Conservation (phyloP, 2,329 filamentous ascomycete genomes). For the Pseudogymnoascus sp. region DNA sequence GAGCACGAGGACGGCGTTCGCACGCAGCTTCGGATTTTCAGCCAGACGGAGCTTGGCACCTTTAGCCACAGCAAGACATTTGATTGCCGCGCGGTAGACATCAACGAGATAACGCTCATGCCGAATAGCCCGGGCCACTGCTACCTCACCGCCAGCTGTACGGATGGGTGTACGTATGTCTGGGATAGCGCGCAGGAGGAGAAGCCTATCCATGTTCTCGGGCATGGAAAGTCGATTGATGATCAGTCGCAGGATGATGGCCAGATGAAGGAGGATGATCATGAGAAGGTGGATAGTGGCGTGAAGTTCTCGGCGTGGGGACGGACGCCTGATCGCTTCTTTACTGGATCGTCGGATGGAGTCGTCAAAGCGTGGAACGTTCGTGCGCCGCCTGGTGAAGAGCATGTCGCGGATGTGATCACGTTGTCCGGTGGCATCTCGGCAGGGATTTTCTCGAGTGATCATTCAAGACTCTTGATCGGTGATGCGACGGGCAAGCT, state of each 20-base stretch:
- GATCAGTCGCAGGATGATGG: slow-evolving; percentile 26
- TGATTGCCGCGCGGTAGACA: slow-evolving; percentile 53
- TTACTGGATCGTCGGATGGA: slow-evolving; percentile 58
- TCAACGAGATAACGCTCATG: slow-evolving; percentile 55
- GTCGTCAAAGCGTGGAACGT: slow-evolving; percentile 58
- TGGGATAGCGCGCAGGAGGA: slow-evolving; percentile 55
- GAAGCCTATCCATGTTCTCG: slow-evolving; percentile 46
- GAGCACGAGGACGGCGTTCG: slow-evolving; percentile 38
- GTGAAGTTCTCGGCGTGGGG: slow-evolving; percentile 61
- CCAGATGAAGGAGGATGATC: slow-evolving; percentile 23
- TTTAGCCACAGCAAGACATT: slow-evolving; percentile 46
- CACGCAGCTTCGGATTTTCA: slow-evolving; percentile 54
- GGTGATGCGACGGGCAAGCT: slow-evolving; percentile 57
- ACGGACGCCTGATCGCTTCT: slow-evolving; percentile 48
- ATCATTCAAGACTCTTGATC: slow-evolving; percentile 47
- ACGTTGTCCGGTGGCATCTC: slow-evolving; percentile 50
- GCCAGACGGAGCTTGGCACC: slow-evolving; percentile 27
- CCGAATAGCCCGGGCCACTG: slow-evolving; percentile 44
- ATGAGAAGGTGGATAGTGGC: slow-evolving; percentile 51
- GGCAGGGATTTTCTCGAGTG: slow-evolving; percentile 51
- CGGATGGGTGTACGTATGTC: slow-evolving; percentile 54
- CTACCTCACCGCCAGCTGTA: slow-evolving; percentile 55
- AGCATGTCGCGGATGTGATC: slow-evolving; percentile 46
- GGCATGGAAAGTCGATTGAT: slow-evolving; percentile 40
- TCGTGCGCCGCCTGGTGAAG: slow-evolving; percentile 34